These are phyloP conservation scores for Saccharomyces hybrid DNA, from an alignment of 1,139 yeast species.

Conservation along the genomic window DNA sequence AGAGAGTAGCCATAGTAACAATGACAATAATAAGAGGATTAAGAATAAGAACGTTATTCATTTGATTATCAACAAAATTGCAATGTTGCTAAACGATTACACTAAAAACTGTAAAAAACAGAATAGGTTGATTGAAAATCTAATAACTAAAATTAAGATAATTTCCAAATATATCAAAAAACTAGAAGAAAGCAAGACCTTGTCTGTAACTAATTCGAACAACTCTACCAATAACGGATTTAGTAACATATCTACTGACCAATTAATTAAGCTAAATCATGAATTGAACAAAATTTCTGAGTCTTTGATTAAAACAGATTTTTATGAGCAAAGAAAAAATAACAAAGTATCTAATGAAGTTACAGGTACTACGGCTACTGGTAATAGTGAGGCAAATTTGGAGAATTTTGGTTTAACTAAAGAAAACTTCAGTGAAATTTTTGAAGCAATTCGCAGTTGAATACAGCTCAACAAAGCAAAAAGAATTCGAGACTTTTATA, in stretches of 20 bases:
- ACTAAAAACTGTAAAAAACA: constrained; percentile 25
- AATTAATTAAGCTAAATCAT: constrained; percentile 12
- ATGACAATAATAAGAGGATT: background rate
- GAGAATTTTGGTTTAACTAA: background rate
- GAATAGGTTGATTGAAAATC: constrained; percentile 14
- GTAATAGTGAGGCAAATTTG: background rate
- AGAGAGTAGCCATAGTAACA: background rate
- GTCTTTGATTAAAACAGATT: constrained; percentile 26
- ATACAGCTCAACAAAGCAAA: background rate
- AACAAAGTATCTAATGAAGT: constrained; percentile 4
- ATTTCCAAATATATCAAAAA: constrained; percentile 14
- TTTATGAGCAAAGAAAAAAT: constrained; percentile 21
- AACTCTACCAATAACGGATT: constrained; percentile 12
- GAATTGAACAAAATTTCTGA: constrained; percentile 25
- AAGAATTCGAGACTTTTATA: constrained; percentile 9
- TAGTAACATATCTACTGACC: constrained; percentile 11
- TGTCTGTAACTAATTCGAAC: background rate
- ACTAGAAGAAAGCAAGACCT: background rate
- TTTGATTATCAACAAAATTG: constrained; percentile 19
- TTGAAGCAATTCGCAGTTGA: background rate
- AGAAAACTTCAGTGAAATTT: background rate
- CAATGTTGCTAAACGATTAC: constrained; percentile 26
- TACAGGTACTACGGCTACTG: background rate
- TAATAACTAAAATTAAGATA: constrained; percentile 16
- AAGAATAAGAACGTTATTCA: background rate